phyloP scores from a whole-genome alignment of 2,329 filamentous ascomycete species.

The Pseudocercospora cruenta region DNA sequence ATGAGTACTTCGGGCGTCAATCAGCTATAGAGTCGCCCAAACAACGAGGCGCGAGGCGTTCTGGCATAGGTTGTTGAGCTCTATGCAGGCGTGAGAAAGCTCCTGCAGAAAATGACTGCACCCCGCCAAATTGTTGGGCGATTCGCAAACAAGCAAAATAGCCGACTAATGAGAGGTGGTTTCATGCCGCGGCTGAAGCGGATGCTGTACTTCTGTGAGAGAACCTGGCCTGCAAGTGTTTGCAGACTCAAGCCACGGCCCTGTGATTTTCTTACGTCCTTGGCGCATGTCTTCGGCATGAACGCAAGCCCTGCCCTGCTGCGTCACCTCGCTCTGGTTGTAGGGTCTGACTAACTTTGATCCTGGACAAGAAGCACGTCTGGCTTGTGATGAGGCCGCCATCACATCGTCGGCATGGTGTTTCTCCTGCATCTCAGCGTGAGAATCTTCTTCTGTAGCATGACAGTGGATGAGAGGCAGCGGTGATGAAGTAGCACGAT shows the following conservation, averaged over 20 bases:
- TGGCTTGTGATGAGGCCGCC: constrained; percentile 3
- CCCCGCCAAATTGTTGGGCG: constrained; percentile 1
- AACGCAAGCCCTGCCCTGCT: constrained; percentile 12
- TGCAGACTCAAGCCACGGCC: constrained; percentile 7
- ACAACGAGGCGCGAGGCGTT: constrained; percentile 6
- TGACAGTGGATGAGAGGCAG: not conserved
- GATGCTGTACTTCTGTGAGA: constrained; percentile 9
- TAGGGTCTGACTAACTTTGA: not conserved
- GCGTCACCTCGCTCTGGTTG: constrained; percentile 6
- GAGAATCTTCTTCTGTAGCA: not conserved
- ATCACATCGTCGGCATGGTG: not conserved
- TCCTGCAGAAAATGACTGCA: not conserved
- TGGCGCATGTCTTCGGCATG: constrained; percentile 7
- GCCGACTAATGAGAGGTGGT: not conserved
- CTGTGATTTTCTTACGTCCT: constrained; percentile 7
- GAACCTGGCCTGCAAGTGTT: constrained; percentile 10
- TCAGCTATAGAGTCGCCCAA: constrained; percentile 4
- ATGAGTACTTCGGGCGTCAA: constrained; percentile 1
- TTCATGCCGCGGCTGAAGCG: constrained; percentile 15
- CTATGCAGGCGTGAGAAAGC: constrained; percentile 3
- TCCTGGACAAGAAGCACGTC: not conserved
- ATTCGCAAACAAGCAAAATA: not conserved
- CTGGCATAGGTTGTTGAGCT: not conserved
- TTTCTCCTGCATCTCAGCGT: not conserved
- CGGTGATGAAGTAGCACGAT: not conserved